Conservation (phyloP, 2,329 filamentous ascomycete species). For the Ophiostoma sp. region DNA sequence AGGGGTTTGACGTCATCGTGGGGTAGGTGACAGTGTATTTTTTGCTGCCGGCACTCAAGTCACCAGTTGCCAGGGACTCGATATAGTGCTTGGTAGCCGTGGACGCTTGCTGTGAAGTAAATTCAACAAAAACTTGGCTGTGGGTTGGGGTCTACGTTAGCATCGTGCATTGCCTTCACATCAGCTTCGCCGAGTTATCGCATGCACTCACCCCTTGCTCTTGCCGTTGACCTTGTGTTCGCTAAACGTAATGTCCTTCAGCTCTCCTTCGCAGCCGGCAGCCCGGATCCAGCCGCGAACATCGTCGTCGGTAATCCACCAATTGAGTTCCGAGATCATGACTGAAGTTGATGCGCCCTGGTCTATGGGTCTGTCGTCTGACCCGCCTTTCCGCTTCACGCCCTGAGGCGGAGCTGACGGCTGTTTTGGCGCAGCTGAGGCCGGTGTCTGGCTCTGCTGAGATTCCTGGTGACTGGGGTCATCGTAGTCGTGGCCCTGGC, state of each 20-base stretch:
- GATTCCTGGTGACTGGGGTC: conserved; percentile 23
- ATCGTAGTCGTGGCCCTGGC: conserved; percentile 29
- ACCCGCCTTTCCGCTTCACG: conserved; percentile 55
- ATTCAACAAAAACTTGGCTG: conserved; percentile 77
- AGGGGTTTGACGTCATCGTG: conserved; percentile 73
- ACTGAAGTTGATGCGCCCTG: conserved; percentile 62
- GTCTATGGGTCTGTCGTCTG: conserved; percentile 55
- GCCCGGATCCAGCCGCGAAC: conserved; percentile 79
- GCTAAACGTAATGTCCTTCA: conserved; percentile 92
- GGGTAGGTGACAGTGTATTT: conserved; percentile 71
- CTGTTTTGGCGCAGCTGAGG: conserved; percentile 28
- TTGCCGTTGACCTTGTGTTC: conserved; percentile 99
- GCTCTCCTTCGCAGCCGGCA: conserved; percentile 73
- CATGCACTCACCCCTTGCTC: conserved; percentile 74
- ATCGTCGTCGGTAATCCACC: conserved; percentile 97
- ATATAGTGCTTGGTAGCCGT: conserved; percentile 79
- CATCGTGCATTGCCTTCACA: no score
- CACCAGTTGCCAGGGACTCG: conserved; percentile 46
- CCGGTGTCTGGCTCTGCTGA: conserved; percentile 29
- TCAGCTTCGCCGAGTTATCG: no score
- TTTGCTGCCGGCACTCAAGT: conserved; percentile 56
- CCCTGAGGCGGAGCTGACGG: conserved; percentile 46
- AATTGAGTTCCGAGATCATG: conserved; percentile 83
- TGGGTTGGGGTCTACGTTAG: no score
- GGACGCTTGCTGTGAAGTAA: conserved; percentile 74